Evolutionary conservation across 2,329 filamentous ascomycete species (phyloP).

Genomic region (Colletotrichum magnum): DNA sequence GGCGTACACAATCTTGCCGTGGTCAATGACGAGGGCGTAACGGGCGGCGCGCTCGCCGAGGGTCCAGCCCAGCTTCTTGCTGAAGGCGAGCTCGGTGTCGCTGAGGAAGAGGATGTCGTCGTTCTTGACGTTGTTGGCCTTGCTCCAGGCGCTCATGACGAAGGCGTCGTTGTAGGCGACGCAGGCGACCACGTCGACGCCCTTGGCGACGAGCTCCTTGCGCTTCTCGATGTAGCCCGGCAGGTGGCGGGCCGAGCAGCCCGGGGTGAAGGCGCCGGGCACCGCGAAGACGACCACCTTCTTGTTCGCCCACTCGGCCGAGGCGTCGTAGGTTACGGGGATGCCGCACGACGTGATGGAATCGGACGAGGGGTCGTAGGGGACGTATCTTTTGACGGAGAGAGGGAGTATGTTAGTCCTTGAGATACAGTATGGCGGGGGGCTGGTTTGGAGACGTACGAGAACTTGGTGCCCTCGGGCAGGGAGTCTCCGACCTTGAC

Average conservation of each 20-base stretch:
- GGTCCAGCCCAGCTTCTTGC: conserved; percentile 45
- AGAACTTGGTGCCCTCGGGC: conserved; percentile 85
- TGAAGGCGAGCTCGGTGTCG: conserved; percentile 39
- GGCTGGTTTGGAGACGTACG: conserved; percentile 46
- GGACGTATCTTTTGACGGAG: conserved; percentile 88
- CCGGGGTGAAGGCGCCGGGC: conserved; percentile 85
- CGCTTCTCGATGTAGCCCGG: conserved; percentile 83
- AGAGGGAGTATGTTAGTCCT: background rate
- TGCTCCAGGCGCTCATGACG: conserved; percentile 91
- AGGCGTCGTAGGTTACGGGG: conserved; percentile 83
- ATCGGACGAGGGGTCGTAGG: conserved; percentile 77
- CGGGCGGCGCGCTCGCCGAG: conserved; percentile 65
- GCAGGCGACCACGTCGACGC: conserved; percentile 84
- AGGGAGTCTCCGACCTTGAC: conserved; percentile 86
- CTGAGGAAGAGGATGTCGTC: conserved; percentile 82
- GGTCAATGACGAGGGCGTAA: conserved; percentile 85
- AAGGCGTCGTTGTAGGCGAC: conserved; percentile 88
- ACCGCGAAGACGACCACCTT: conserved; percentile 70
- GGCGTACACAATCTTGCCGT: conserved; percentile 87
- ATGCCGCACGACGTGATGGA: conserved; percentile 83
- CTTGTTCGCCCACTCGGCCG: conserved; percentile 66
- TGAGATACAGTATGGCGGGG: background rate
- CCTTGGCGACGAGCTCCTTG: conserved; percentile 80
- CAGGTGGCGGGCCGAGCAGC: conserved; percentile 85
- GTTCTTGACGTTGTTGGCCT: conserved; percentile 84